Conservation (phyloP, 2,329 filamentous ascomycete species). For the Phaeosphaeria sp. region DNA sequence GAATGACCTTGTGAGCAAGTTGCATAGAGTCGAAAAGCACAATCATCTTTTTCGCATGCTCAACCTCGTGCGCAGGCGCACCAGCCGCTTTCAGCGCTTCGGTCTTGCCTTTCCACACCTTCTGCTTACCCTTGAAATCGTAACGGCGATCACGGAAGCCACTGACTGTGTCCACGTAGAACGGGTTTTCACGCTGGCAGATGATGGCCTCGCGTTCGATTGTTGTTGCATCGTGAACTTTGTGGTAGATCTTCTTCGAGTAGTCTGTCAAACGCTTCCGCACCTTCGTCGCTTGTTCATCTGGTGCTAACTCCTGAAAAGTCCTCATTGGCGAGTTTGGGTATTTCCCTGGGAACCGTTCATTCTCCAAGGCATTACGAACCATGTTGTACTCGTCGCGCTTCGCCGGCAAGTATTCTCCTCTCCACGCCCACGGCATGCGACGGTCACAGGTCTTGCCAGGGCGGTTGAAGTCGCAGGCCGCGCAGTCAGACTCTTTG, state of each 20-base stretch:
- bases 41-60: conserved; percentile 98
- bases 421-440: conserved; percentile 97
- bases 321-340: conserved; percentile 73
- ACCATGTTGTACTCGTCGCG: conserved; percentile 99
- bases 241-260: conserved; percentile 99
- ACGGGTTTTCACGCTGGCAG: conserved; percentile 96
- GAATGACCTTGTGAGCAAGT: conserved; percentile 96
- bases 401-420: conserved; percentile 94
- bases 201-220: conserved; percentile 96
- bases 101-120: conserved; percentile 98
- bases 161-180: conserved; percentile 95
- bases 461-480: conserved; percentile 96
- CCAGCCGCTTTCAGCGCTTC: conserved; percentile 84
- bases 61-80: conserved; percentile 76
- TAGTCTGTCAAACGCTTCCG: conserved; percentile 90
- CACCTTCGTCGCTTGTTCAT: conserved; percentile 81
- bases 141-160: conserved; percentile 97
- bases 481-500: conserved; percentile 91
- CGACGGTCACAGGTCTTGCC: conserved; percentile 96
- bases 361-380: conserved; percentile 85
- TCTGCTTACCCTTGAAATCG: conserved; percentile 97
- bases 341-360: conserved; percentile 82
- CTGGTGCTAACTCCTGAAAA: conserved; percentile 80
- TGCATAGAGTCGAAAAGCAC: conserved; percentile 94
- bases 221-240: conserved; percentile 93